phyloP scores from a whole-genome alignment of 2,329 filamentous ascomycete species.

The Fusarium sp. region DNA sequence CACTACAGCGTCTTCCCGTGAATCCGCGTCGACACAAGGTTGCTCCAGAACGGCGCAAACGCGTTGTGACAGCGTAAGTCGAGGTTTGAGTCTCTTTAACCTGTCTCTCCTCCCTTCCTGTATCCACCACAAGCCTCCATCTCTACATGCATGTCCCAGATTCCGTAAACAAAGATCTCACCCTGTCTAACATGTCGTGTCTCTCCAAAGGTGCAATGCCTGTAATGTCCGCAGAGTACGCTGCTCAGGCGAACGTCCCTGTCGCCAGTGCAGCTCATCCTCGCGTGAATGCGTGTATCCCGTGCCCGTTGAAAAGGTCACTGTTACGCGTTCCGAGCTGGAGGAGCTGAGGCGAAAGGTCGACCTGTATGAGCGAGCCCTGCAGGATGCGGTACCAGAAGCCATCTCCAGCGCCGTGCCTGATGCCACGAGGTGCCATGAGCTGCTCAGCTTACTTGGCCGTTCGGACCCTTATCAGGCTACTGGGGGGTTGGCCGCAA shows the following conservation, averaged over 20 bases:
- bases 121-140: neutral
- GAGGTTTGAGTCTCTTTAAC: constrained; percentile 5
- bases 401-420: constrained; percentile 24
- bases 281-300: constrained; percentile 61
- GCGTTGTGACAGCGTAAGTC: constrained; percentile 61
- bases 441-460: constrained; percentile 45
- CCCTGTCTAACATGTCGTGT: constrained; percentile 20
- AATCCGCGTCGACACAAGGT: constrained; percentile 62
- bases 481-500: constrained; percentile 1
- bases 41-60: constrained; percentile 57
- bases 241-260: constrained; percentile 62
- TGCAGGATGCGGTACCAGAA: constrained; percentile 50
- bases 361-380: constrained; percentile 52
- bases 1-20: constrained; percentile 56
- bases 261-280: constrained; percentile 55
- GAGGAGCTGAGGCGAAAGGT: constrained; percentile 54
- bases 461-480: constrained; percentile 31
- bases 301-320: constrained; percentile 55
- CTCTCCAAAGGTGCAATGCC: constrained; percentile 57
- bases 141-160: neutral
- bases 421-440: constrained; percentile 48
- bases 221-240: constrained; percentile 65
- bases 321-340: constrained; percentile 53
- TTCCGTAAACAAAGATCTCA: constrained; percentile 1
- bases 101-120: neutral